Evolutionary conservation across 2,329 filamentous ascomycete genomes (phyloP), one percentile per base, ranked within the genome.

Genomic region (Colletotrichum musicola): DNA sequence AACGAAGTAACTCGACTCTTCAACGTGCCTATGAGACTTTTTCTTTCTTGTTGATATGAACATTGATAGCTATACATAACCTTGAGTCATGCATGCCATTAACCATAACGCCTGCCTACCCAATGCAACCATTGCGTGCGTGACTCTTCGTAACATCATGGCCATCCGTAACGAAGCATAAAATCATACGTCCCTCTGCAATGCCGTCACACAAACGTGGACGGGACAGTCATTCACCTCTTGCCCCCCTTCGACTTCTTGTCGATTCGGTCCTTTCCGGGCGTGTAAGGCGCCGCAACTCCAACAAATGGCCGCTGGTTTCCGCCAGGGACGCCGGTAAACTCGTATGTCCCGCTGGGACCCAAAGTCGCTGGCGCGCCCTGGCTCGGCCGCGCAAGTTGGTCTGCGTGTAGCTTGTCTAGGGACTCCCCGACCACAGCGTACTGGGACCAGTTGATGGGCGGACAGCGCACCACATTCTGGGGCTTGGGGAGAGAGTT

Each of bases 371-470:
- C 85, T 0, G 89, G 89, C 14, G 77, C 77, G 1, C 89, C 89
- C 47, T 86, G 83, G 9, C 80, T 81, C 1, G 94, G 94, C 62
- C 88, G 86, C 56, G 83, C 81, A 60, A 90, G 81, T 80, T 98
- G 94, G 75, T 97, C 93, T 58, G 89, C 87, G 77, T 98, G 95
- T 71, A 98, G 84, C 77, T 90, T 92, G 79, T 98, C 94, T 42
- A 98, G 84, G 1, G 93, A 89, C 68, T 93, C 91, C 56, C 94
- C 95, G 3, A 96, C 90, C n/a, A 98, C 86, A 73, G 93, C 93
- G 79, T 98, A 98, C 77, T 97, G 95, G 13, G 90, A 89, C 95
- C 95, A 98, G 82, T 98, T 97, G 75, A 98, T 91, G 9, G 93
- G 92, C 9, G 95, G 95, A 81, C 91, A 94, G 47, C 95, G 90